Evolutionary conservation across 176 grass and related monocot genomes (phyloP), one percentile per base, ranked within the genome.

Genomic region (Triticum urartu): DNA sequence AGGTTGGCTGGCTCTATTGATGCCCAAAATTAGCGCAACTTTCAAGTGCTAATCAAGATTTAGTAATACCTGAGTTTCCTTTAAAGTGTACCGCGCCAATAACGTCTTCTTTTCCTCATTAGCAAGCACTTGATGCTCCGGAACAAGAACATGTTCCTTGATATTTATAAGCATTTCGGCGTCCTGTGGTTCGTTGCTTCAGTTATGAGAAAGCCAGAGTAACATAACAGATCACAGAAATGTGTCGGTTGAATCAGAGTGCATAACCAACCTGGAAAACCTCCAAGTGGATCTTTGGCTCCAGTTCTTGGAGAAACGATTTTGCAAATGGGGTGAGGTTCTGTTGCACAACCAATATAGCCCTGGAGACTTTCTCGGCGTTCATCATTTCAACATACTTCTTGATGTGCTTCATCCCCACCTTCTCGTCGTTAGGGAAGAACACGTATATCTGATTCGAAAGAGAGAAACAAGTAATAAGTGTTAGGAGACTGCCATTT

Each of bases 381-480:
- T 89, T 95, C 96, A 98, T 98, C 91, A 94, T 88, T 34, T 98
- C 96, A 17, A 91, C 92, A 10, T 89, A 95, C 66, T 95, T 98
- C 88, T 98, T 95, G 75, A 98, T 95, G 75, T 98, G 96, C 45
- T 98, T 98, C 96, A 98, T 89, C 68, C 96, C 93, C 42, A 98
- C 96, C 82, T 98, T 98, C 7, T 98, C 96, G 68, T 98, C 96
- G 48, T 91, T 95, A 1, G 96, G 96, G 88, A 98, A 98, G 90
- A 98, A 94, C 21, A 95, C 96, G 40, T 95, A 98, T 86, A 98
- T 89, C 96, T 98, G 96, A 67, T 82, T 84, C 28, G 33, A 61
- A 35, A 20, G 8, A 73, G 6, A 67, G 3, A 45, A 45, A 45
- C 11, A 11, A 45, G 3, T 12, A 45, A 12, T 12, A 11, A 12